Evolutionary conservation across 306 rosid genomes (phyloP).

Genomic region (Chamaecrista fasciculata): DNA sequence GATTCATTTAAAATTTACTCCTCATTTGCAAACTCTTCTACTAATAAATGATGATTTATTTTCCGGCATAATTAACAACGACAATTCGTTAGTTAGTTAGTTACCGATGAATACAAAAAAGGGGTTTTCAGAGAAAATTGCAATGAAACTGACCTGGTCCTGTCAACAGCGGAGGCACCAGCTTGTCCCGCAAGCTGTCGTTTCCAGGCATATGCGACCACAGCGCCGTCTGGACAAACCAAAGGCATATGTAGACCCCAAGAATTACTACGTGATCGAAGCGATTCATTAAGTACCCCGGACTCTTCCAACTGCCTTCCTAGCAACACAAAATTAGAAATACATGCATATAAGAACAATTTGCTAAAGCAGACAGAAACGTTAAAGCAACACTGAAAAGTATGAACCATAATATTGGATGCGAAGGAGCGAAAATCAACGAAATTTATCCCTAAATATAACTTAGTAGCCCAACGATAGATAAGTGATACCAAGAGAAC

Average conservation of each 20-base stretch:
- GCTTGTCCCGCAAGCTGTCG: conserved; percentile 95
- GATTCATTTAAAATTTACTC: background rate
- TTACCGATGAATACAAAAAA: background rate
- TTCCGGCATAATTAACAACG: background rate
- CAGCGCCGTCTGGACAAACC: conserved; percentile 94
- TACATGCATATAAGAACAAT: background rate
- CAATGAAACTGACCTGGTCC: conserved; percentile 59
- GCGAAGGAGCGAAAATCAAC: background rate
- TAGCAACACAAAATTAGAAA: conserved; percentile 26
- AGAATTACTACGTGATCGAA: conserved; percentile 73
- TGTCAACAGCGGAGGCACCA: conserved; percentile 87
- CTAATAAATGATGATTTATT: background rate
- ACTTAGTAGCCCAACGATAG: background rate
- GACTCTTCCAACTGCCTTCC: conserved; percentile 88
- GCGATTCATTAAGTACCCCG: conserved; percentile 78
- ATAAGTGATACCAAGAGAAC: conserved; percentile 54
- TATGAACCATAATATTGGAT: conserved; percentile 23
- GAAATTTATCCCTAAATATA: background rate
- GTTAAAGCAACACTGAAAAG: background rate
- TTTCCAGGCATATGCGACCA: conserved; percentile 96
- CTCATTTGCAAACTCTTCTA: background rate
- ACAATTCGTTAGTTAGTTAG: background rate
- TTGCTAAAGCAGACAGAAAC: background rate
- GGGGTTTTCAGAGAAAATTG: background rate
- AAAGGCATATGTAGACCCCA: conserved; percentile 97